phyloP scores from a whole-genome alignment of 140 eudicot genomes.

The Flaveria floridana region DNA sequence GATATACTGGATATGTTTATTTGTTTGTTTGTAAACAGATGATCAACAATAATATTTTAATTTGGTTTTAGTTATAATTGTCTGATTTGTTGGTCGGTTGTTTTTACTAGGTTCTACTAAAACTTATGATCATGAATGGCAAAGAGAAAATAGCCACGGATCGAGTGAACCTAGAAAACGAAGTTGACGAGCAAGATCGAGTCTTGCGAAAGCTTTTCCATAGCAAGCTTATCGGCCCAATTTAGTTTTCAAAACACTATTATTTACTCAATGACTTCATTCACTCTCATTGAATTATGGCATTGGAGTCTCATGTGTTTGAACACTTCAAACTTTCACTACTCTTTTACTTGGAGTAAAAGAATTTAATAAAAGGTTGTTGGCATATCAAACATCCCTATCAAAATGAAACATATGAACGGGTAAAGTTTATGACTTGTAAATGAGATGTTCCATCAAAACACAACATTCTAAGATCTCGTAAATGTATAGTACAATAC shows the following conservation, averaged over 20 bases:
- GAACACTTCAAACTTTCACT: not conserved
- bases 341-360: not conserved
- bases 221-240: no score
- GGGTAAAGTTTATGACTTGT: not conserved
- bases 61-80: not conserved
- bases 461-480: constrained; percentile 2
- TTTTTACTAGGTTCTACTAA: no score
- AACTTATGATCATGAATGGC: no score
- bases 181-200: no score
- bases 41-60: not conserved
- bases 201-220: no score
- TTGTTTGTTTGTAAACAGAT: no score
- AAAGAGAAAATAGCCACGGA: no score
- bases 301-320: not conserved
- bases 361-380: not conserved
- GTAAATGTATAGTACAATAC: not conserved
- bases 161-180: no score
- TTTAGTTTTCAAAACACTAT: no score
- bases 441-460: constrained; percentile 14
- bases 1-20: no score
- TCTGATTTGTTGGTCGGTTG: not conserved
- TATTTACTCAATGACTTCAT: no score
- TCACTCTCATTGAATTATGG: not conserved
- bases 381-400: constrained; percentile 7
- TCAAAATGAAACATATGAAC: constrained; percentile 1